Conservation (phyloP, 768 basidiomycete genomes). For the Dacryopinax primogenitus region DNA sequence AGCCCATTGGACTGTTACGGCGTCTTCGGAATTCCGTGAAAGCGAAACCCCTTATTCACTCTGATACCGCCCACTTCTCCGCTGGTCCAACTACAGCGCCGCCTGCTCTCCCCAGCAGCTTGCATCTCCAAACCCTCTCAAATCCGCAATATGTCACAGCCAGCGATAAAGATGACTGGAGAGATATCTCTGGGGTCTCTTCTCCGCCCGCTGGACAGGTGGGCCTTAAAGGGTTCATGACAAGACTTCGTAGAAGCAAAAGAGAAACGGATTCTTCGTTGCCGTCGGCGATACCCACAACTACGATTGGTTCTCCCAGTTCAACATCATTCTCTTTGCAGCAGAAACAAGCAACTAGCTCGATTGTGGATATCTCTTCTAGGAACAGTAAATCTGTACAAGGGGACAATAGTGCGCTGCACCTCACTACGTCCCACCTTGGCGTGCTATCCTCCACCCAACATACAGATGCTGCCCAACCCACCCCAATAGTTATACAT, state of each 20-base stretch:
- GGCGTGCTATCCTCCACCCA: too few relatives aligned
- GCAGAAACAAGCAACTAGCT: too few relatives aligned
- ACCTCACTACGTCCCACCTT: too few relatives aligned
- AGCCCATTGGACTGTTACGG: background rate
- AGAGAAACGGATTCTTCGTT: background rate
- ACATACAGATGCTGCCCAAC: too few relatives aligned
- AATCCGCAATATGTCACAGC: background rate
- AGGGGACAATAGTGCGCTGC: too few relatives aligned
- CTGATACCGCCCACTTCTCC: background rate
- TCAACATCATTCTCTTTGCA: background rate
- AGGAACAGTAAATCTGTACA: too few relatives aligned
- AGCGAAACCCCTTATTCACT: background rate
- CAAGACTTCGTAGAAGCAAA: background rate
- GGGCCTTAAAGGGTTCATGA: background rate
- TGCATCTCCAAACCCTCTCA: background rate
- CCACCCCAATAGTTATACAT: too few relatives aligned
- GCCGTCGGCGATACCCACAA: background rate
- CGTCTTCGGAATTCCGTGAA: constrained; percentile 3
- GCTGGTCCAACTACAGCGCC: background rate
- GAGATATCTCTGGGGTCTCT: background rate
- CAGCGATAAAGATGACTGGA: background rate
- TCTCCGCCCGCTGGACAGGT: background rate
- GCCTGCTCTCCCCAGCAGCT: background rate
- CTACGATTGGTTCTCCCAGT: background rate
- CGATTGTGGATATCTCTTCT: too few relatives aligned